These are phyloP conservation scores for Cicer chorassanicum DNA, from an alignment of 306 rosid genomes.

Conservation along the genomic window DNA sequence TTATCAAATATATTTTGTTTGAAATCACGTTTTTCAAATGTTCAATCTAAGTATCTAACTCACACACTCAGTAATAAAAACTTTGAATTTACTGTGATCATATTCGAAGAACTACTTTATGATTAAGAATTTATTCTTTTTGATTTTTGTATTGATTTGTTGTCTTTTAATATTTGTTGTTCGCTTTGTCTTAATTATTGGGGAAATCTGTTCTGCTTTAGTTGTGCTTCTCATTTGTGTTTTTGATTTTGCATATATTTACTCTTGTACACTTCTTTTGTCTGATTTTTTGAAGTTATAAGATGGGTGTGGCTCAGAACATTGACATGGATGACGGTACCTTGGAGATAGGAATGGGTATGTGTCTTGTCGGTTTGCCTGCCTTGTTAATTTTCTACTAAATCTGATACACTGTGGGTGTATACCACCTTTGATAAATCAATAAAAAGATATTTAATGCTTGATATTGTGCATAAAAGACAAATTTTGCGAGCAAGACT, in stretches of 20 bases:
- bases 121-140: not conserved
- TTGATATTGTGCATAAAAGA: conserved; percentile 10
- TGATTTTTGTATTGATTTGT: conserved; percentile 1
- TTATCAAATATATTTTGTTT: not conserved
- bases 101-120: conserved; percentile 1
- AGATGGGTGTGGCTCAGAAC: conserved; percentile 76
- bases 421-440: conserved; percentile 4
- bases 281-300: conserved; percentile 48
- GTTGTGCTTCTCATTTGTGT: conserved; percentile 20
- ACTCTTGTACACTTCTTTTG: conserved; percentile 37
- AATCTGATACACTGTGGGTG: conserved; percentile 4
- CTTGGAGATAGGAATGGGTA: conserved; percentile 98
- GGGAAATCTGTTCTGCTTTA: conserved; percentile 1
- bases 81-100: conserved; percentile 1
- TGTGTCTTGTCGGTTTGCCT: conserved; percentile 42
- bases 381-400: conserved; percentile 23
- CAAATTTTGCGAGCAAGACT: conserved; percentile 16
- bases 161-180: not conserved
- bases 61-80: not conserved
- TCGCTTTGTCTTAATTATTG: conserved; percentile 29
- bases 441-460: not conserved
- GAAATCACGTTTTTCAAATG: not conserved
- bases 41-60: not conserved
- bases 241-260: conserved; percentile 37
- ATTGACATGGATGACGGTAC: conserved; percentile 70